phyloP scores from a whole-genome alignment of 148 eudicot genomes.

The Talinum fruticosum region DNA sequence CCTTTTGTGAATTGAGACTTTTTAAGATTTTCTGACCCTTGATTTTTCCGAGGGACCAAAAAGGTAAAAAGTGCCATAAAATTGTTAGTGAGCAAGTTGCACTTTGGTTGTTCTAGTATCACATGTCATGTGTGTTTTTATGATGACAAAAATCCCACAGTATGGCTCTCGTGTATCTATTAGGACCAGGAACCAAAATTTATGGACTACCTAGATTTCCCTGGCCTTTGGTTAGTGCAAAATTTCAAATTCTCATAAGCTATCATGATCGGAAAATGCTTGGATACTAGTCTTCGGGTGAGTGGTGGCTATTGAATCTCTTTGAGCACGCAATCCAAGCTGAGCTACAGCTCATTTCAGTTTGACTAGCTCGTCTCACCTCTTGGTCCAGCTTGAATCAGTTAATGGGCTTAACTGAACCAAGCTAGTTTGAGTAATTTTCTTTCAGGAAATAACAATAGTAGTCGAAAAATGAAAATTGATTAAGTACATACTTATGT shows the following conservation, averaged over 20 bases:
- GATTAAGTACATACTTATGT: too few relatives aligned
- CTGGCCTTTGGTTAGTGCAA: slow-evolving; percentile 8
- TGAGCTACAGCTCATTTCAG: not conserved
- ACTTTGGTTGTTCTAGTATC: slow-evolving; percentile 2
- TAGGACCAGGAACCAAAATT: slow-evolving; percentile 1
- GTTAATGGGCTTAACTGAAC: too few relatives aligned
- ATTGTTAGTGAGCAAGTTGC: not conserved
- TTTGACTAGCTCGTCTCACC: too few relatives aligned
- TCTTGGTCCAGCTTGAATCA: too few relatives aligned
- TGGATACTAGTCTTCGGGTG: not conserved
- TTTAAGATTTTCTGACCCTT: not conserved
- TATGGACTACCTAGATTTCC: slow-evolving; percentile 4
- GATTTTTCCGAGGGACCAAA: slow-evolving; percentile 5
- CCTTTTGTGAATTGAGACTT: not conserved
- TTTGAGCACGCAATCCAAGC: not conserved
- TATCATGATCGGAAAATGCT: not conserved
- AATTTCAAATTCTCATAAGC: not conserved
- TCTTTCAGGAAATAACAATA: too few relatives aligned
- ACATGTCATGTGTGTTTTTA: not conserved
- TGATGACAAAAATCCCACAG: not conserved
- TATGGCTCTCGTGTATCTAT: slow-evolving; percentile 5
- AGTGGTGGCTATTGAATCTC: not conserved
- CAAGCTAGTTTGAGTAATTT: too few relatives aligned
- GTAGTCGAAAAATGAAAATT: too few relatives aligned
- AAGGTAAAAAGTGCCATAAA: not conserved